Evolutionary conservation across 148 eudicot genomes (phyloP), one percentile per base, ranked within the genome.

Genomic region (Rheum nobile): DNA sequence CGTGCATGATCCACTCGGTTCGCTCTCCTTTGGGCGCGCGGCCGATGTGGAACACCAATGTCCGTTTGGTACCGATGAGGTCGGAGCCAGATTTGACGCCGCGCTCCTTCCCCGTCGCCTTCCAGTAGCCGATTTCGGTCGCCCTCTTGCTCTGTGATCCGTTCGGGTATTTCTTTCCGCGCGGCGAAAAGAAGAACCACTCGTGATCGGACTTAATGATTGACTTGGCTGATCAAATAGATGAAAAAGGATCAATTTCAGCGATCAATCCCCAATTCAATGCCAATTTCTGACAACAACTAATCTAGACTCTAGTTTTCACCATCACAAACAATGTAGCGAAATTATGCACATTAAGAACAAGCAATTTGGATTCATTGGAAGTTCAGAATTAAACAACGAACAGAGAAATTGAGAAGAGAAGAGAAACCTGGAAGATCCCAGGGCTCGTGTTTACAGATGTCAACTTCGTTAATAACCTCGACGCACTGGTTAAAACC

Each of bases 1-100:
- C 98, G 14, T 91, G 97, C 93, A 94, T 94, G 38, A 91, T 87
- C 98, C 98, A 94, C 79, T 89, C 93, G 7, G 98, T 94, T 47
- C 98, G 85, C 78, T 89, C 89, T 22, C 98, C 97, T 82, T 82
- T 91, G 0, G 98, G 97, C 21, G 97, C 97, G 38, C 93, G 97
- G 32, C 97, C 97, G 8, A 71, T 84, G 83, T 94, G 97, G 74
- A 94, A 94, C 22, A 94, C 98, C 59, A 94, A 79, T 21, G 96
- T 94, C 76, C 97, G 85, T 77, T 91, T 94, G 8, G 93, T 86
- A 37, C 98, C 98, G 68, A 94, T 86, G 9, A 78, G 4, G 54
- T 75, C 79, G 0, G 86, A 75, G 50, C 97, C 93, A 24, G 88
- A 86, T 76, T 94, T 94, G 2, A 94, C 93, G 43, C 74, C 78